Conservation (phyloP, 2,329 filamentous ascomycete species). For the Harringtonia aguacate region DNA sequence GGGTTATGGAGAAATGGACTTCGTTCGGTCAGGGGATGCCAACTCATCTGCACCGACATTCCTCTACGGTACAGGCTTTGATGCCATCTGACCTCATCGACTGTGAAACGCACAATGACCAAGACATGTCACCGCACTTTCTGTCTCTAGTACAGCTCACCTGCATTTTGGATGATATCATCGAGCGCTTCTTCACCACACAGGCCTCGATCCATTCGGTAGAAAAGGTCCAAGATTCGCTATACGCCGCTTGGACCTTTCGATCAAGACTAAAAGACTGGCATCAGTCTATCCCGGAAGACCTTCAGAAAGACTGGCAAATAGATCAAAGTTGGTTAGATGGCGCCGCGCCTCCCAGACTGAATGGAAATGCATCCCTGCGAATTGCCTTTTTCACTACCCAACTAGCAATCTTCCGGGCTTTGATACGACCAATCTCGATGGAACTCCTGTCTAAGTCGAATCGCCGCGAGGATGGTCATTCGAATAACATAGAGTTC, state of each 20-base stretch:
- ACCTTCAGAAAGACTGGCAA: no score
- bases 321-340: no score
- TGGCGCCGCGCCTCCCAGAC: no score
- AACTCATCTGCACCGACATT: constrained; percentile 2
- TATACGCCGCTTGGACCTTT: background rate
- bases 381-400: constrained; percentile 3
- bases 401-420: constrained; percentile 4
- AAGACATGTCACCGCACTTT: background rate
- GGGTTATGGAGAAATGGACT: constrained; percentile 4
- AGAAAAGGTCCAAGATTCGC: background rate
- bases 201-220: background rate
- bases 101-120: background rate
- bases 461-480: no score
- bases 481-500: no score
- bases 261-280: constrained; percentile 1
- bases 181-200: constrained; percentile 2
- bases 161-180: constrained; percentile 3
- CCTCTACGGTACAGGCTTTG: background rate
- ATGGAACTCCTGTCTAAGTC: background rate
- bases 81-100: background rate
- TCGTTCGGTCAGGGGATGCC: constrained; percentile 5
- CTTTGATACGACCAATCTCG: constrained; percentile 1
- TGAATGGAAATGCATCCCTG: no score
- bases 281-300: constrained; percentile 1
- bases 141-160: constrained; percentile 1